Evolutionary conservation across 1,284 basidiomycete genomes (phyloP), one percentile per base, ranked within the genome.

Genomic region (Marasmius tenuissimus): DNA sequence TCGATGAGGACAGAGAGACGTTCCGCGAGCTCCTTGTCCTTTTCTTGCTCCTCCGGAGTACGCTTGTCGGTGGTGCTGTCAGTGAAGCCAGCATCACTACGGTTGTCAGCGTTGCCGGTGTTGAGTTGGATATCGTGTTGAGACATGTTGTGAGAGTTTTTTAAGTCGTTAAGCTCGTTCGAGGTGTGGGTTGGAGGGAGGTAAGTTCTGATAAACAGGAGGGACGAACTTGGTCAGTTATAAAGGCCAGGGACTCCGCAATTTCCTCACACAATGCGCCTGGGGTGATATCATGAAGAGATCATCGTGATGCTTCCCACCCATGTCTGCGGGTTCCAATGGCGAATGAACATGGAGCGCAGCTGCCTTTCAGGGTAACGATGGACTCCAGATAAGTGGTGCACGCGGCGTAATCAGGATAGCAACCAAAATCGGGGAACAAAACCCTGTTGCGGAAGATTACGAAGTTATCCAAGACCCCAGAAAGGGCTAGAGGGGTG

Each of bases 1-100:
- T 76, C 75, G 59, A 75, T 73, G 58, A 74, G 63, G 11, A 65
- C 40, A 22, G 73, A 70, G 18, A 76, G 68, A 34, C 72, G 71
- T 49, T 71, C 68, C 0, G 75, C 75, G 49, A 76, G 72, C 52
- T 69, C 65, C 20, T 67, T 67, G 59, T 76, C 73, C 1, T 40
- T 49, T 48, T 72, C 56, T 35, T 63, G 47, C 27, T 72, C 62
- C 10, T 72, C 66, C 9, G 69, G 62, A 5, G 68, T 64, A 22
- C 68, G 67, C 18, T 63, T 34, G 40, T 70, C 69, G 9, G 42
- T 34, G 22, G 49, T 63, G 48, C 49, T 61, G n/a, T 63, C 59
- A 12, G 52, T 35, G 37, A 38, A 54, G 33, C 52, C 52, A 38
- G 52, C 52, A 12, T 54, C 52, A 14, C 34, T 37, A 9, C 34